Conservation (phyloP, 2,329 filamentous ascomycete genomes). For the Colletotrichum sidae region DNA sequence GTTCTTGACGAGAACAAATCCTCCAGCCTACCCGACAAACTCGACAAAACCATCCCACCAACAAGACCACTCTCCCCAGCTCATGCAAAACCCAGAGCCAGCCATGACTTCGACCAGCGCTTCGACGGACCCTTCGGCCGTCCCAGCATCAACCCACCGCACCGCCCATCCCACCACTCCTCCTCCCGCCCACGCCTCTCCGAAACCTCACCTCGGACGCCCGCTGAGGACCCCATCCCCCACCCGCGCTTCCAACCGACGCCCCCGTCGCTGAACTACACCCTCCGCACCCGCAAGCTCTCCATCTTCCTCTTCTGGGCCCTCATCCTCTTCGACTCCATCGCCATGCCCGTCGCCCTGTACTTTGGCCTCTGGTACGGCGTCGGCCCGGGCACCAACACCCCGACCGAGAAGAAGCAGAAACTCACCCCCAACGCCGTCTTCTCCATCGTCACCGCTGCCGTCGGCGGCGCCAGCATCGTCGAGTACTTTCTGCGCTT, state of each 20-base stretch:
- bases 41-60: neutral
- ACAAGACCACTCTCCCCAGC: neutral
- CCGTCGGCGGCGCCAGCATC: slow-evolving; percentile 64
- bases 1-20: slow-evolving; percentile 15
- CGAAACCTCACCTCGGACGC: neutral
- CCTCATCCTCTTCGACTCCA: slow-evolving; percentile 68
- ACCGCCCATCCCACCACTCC: slow-evolving; percentile 19
- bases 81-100: slow-evolving; percentile 7
- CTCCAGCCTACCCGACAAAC: slow-evolving; percentile 8
- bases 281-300: slow-evolving; percentile 55
- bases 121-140: slow-evolving; percentile 37
- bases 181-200: slow-evolving; percentile 6
- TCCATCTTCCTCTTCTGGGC: slow-evolving; percentile 69
- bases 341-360: slow-evolving; percentile 67
- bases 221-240: neutral
- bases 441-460: slow-evolving; percentile 65
- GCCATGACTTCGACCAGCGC: slow-evolving; percentile 35
- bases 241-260: slow-evolving; percentile 16
- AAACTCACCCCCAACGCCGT: slow-evolving; percentile 46
- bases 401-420: slow-evolving; percentile 48
- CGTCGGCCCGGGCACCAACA: slow-evolving; percentile 43
- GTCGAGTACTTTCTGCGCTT: slow-evolving; percentile 64
- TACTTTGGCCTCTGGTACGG: slow-evolving; percentile 72
- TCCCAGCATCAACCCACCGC: slow-evolving; percentile 4
- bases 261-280: slow-evolving; percentile 38